A percentile compares a stretch with the other conserved stretches of the same genome.
phyloP scores from a whole-genome alignment of 2,329 filamentous ascomycete genomes.

The Periconia sp. region DNA sequence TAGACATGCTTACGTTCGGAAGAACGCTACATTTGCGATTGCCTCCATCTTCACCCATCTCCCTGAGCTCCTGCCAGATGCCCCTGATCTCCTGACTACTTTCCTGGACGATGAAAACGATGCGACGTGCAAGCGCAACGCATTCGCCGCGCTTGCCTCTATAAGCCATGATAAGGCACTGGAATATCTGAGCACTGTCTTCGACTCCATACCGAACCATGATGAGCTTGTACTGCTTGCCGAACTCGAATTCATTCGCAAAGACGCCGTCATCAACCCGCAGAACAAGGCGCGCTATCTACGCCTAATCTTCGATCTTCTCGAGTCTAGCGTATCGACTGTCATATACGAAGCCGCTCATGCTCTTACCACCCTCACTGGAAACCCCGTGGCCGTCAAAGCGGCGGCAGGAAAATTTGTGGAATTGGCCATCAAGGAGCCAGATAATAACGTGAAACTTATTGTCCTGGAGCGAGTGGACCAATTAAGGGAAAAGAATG shows the following conservation, averaged over 20 bases:
- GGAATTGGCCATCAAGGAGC: slow-evolving; percentile 94
- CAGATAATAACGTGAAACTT: slow-evolving; percentile 98
- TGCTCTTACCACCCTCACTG: slow-evolving; percentile 90
- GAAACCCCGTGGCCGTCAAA: slow-evolving; percentile 96
- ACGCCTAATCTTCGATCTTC: slow-evolving; percentile 91
- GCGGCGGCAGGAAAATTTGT: slow-evolving; percentile 96
- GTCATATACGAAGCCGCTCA: slow-evolving; percentile 98
- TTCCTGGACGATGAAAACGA: slow-evolving; percentile 94
- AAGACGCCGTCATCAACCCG: slow-evolving; percentile 92
- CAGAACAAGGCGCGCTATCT: slow-evolving; percentile 96
- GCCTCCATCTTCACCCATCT: slow-evolving; percentile 92
- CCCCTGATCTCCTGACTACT: slow-evolving; percentile 84
- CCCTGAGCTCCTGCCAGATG: slow-evolving; percentile 91
- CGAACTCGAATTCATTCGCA: slow-evolving; percentile 96
- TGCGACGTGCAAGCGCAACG: slow-evolving; percentile 96
- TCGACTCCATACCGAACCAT: slow-evolving; percentile 91
- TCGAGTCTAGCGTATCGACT: slow-evolving; percentile 91
- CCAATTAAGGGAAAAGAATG: slow-evolving; percentile 83
- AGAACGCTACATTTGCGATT: slow-evolving; percentile 96
- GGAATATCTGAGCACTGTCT: slow-evolving; percentile 84
- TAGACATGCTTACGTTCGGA: slow-evolving; percentile 95
- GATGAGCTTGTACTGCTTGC: slow-evolving; percentile 93
- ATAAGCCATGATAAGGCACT: slow-evolving; percentile 95
- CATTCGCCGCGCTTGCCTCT: slow-evolving; percentile 86
- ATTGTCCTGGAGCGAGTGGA: slow-evolving; percentile 96